Evolutionary conservation across 106 monocot species (phyloP), one percentile per base, ranked within the genome.

Genomic region (Acorus gramineus): DNA sequence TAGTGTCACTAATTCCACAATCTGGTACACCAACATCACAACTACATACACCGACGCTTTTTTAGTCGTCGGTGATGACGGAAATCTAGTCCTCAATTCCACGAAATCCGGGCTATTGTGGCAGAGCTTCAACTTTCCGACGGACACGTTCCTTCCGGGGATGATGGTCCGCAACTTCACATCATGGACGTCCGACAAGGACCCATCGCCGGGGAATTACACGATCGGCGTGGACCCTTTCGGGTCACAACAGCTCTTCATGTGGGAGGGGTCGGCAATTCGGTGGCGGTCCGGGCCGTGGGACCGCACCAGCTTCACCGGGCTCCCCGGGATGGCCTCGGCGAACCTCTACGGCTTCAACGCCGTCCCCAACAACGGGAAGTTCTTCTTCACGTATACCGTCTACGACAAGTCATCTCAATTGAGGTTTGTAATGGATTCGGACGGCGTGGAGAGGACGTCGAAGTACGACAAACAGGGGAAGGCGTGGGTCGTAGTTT

Each of bases 101-200:
- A 42, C 8, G 7, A 14, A 3, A 9, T 6, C 14, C 12, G 52
- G 7, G 10, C 5, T 9, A 3, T 3, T 58, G 50, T 89, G 89
- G 84, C 84, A 88, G 65, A 81, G 84, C 70, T 88, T 88, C 47
- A 75, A 85, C 47, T 51, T 74, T 71, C 89, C 85, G 3, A 75
- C 89, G 2, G 79, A 85, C 69, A 83, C 90, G 2, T 3, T 85
- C 56, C 70, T 86, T 1, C 75, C 86, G 1, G 78, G 76, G 9
- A 86, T 86, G 80, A 86, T 68, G 44, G 45, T 90, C 42, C 55
- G 75, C 46, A 65, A 74, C 14, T 8, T 86, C 2, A 75, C 72
- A 3, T 46, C 78, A 0, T 86, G 86, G 86, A 57, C 2, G 28
- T 67, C 55, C 59, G 2, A 9, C 0, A 59, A 50, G 2, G 76